phyloP scores from a whole-genome alignment of 2,329 filamentous ascomycete species.

The Cadophora sp. region DNA sequence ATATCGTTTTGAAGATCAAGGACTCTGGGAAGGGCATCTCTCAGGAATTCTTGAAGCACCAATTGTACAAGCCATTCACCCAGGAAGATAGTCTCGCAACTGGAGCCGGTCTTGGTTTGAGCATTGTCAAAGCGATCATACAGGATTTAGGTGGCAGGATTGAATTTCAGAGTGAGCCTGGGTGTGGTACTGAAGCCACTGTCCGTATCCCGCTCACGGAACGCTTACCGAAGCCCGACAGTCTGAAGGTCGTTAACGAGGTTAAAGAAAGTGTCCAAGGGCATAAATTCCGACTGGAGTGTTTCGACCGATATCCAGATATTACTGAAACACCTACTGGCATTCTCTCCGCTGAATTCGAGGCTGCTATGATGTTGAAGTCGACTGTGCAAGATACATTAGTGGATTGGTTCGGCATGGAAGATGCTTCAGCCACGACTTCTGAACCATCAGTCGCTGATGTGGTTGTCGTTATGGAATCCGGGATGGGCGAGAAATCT shows the following conservation, averaged over 20 bases:
- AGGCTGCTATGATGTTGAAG: constrained; percentile 40
- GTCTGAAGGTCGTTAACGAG: constrained; percentile 29
- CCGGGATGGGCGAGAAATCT: constrained; percentile 34
- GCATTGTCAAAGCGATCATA: constrained; percentile 67
- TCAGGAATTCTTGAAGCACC: constrained; percentile 63
- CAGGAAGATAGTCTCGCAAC: constrained; percentile 67
- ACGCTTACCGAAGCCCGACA: constrained; percentile 23
- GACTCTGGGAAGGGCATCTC: constrained; percentile 72
- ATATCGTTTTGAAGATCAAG: constrained; percentile 53
- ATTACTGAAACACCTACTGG: constrained; percentile 43
- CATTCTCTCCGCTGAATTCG: constrained; percentile 39
- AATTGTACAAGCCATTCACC: constrained; percentile 66
- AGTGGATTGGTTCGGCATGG: constrained; percentile 40
- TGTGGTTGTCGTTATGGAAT: constrained; percentile 40
- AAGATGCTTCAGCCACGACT: constrained; percentile 23
- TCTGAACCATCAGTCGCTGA: constrained; percentile 28
- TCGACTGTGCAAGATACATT: constrained; percentile 31
- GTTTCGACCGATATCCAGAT: constrained; percentile 42
- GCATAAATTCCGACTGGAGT: constrained; percentile 35
- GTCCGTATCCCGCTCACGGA: constrained; percentile 38
- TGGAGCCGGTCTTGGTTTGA: constrained; percentile 67
- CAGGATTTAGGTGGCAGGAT: constrained; percentile 65
- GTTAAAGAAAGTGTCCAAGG: constrained; percentile 31
- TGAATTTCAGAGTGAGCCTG: constrained; percentile 58
- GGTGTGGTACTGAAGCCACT: constrained; percentile 59